A percentile compares a stretch with the other conserved stretches of the same genome.
Conservation (phyloP, 495 filamentous ascomycete genomes). For the Penicillium diatomitis region DNA sequence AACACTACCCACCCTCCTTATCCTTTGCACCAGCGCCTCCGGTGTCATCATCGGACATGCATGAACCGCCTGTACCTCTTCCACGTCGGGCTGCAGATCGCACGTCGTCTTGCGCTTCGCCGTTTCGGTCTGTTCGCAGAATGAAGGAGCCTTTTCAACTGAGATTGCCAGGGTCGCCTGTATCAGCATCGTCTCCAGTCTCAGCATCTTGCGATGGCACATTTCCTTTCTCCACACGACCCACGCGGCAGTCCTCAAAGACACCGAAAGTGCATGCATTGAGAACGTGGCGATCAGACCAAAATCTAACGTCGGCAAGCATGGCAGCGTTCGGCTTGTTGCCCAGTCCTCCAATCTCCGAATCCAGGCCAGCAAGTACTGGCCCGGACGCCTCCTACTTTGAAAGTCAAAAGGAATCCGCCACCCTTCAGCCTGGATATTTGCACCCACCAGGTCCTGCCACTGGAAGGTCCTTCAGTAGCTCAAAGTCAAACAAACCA, state of each 20-base stretch:
- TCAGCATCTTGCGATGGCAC: constrained; percentile 16
- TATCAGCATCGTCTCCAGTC: constrained; percentile 8
- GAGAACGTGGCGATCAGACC: constrained; percentile 36
- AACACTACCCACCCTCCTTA: constrained; percentile 18
- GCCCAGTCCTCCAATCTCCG: constrained; percentile 35
- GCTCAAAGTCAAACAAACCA: background rate
- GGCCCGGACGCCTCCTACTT: constrained; percentile 28
- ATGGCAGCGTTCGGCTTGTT: constrained; percentile 33
- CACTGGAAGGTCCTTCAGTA: background rate
- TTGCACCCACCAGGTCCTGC: too few relatives aligned
- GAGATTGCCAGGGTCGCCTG: constrained; percentile 29
- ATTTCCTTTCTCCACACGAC: constrained; percentile 9
- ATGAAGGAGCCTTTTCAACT: constrained; percentile 41
- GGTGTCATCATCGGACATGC: constrained; percentile 8
- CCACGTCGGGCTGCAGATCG: constrained; percentile 21
- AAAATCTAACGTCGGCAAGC: constrained; percentile 25
- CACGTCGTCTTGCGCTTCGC: constrained; percentile 23
- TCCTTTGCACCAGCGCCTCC: constrained; percentile 18
- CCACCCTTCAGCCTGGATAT: background rate
- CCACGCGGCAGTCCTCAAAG: constrained; percentile 6
- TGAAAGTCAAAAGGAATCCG: constrained; percentile 7
- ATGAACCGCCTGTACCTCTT: constrained; percentile 24
- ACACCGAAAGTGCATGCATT: constrained; percentile 18
- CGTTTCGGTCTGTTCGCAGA: constrained; percentile 37
- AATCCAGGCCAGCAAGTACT: constrained; percentile 21